Conservation (phyloP, 108 stramenopile species). For the Epithemia pelagica region DNA sequence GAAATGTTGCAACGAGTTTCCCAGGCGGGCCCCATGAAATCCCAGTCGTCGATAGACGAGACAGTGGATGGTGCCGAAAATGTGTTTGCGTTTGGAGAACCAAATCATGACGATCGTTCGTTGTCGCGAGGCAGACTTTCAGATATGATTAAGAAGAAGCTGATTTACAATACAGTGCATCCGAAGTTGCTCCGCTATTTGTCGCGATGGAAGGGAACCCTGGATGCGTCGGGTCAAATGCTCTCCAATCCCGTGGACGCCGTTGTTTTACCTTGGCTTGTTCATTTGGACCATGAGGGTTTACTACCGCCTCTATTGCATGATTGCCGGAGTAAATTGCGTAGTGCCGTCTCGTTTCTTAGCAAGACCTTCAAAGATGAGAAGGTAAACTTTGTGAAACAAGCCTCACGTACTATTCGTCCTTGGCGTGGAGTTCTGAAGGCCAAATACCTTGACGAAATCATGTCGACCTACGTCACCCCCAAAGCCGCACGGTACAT, state of each 20-base stretch:
- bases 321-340: constrained; percentile 58
- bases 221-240: constrained; percentile 14
- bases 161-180: constrained; percentile 20
- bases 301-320: constrained; percentile 40
- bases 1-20: constrained; percentile 30
- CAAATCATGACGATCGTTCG: constrained; percentile 3
- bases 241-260: constrained; percentile 34
- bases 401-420: constrained; percentile 21
- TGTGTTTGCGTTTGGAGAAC: constrained; percentile 12
- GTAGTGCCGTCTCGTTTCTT: constrained; percentile 38
- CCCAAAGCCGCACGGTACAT: constrained; percentile 45
- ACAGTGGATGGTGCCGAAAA: constrained; percentile 6
- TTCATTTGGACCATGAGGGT: constrained; percentile 48
- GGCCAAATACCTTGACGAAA: constrained; percentile 23
- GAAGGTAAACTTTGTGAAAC: constrained; percentile 25
- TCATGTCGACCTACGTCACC: constrained; percentile 45
- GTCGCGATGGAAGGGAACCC: constrained; percentile 45
- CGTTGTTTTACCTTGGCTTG: constrained; percentile 81
- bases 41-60: background rate
- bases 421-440: constrained; percentile 61
- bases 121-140: no score
- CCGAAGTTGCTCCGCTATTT: constrained; percentile 22
- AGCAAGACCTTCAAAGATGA: constrained; percentile 31
- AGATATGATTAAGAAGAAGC: constrained; percentile 5
- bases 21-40: background rate